A percentile compares a stretch with the other conserved stretches of the same genome.
phyloP scores from a whole-genome alignment of 2,329 filamentous ascomycete species.

The Pleomassaria siparia region DNA sequence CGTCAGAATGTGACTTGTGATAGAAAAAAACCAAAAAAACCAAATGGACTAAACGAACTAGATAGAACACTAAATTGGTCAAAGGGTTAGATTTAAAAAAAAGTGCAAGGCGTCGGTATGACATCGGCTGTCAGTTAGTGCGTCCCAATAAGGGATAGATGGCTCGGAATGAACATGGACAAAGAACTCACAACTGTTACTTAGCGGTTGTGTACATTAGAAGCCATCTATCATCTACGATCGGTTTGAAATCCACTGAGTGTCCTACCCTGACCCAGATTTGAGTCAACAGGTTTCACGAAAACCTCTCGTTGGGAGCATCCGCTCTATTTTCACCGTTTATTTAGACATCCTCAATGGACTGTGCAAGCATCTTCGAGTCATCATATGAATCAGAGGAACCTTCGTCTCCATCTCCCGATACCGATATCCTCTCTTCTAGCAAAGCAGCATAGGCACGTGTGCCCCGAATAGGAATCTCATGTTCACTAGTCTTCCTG shows the following conservation, averaged over 20 bases:
- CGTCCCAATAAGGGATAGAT: too few species aligned
- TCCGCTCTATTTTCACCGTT: not conserved
- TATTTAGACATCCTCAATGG: not conserved
- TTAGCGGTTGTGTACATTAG: too few species aligned
- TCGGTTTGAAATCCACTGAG: too few species aligned
- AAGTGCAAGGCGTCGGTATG: not conserved
- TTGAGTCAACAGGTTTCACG: too few species aligned
- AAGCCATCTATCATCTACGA: too few species aligned
- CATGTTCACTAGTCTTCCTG: conserved; percentile 8
- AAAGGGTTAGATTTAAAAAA: not conserved
- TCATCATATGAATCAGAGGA: conserved; percentile 5
- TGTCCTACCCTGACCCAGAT: too few species aligned
- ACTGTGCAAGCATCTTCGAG: not conserved
- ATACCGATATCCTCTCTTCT: conserved; percentile 10
- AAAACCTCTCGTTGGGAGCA: not conserved
- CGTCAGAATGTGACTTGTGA: not conserved
- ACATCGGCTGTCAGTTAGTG: too few species aligned
- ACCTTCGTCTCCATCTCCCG: not conserved
- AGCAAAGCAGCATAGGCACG: conserved; percentile 28
- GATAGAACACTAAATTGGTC: too few species aligned
- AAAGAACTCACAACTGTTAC: too few species aligned
- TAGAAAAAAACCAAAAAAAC: not conserved
- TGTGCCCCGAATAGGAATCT: conserved; percentile 21
- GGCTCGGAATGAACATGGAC: too few species aligned
- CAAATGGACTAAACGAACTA: too few species aligned